Conservation (phyloP, 352 stramenopile species). For the Plasmopara viticola region DNA sequence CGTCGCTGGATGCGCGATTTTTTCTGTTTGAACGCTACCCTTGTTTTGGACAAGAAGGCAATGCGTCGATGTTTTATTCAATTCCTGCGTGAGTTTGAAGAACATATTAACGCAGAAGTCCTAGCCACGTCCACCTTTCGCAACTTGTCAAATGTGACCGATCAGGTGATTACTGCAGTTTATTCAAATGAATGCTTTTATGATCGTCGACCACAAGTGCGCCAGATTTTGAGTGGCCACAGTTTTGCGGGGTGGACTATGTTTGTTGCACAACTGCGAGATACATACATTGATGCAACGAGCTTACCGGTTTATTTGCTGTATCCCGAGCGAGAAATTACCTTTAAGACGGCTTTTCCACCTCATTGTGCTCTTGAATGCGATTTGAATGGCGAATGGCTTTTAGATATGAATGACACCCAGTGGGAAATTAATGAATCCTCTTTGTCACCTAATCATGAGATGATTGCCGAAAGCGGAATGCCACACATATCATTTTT, state of each 20-base stretch:
- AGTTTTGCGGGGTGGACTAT: conserved; percentile 45
- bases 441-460: neutral
- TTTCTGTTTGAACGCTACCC: conserved; percentile 27
- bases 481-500: conserved; percentile 31
- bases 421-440: conserved; percentile 26
- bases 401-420: conserved; percentile 40
- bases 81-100: conserved; percentile 38
- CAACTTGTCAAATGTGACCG: conserved; percentile 40
- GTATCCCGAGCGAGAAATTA: neutral
- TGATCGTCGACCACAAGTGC: conserved; percentile 35
- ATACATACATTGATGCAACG: conserved; percentile 39
- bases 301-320: neutral
- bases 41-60: conserved; percentile 33
- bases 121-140: conserved; percentile 31
- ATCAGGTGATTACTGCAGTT: conserved; percentile 57
- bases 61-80: conserved; percentile 42
- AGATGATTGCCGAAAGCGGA: conserved; percentile 3
- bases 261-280: conserved; percentile 62
- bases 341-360: conserved; percentile 6
- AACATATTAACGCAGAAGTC: conserved; percentile 41
- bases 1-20: conserved; percentile 38
- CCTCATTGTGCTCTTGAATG: conserved; percentile 31
- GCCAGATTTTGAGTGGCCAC: conserved; percentile 42
- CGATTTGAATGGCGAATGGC: conserved; percentile 47
- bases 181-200: conserved; percentile 51